A percentile compares a stretch with the other conserved stretches of the same genome.
phyloP scores from a whole-genome alignment of 345 rosid species.

The Gossypium anomalum region DNA sequence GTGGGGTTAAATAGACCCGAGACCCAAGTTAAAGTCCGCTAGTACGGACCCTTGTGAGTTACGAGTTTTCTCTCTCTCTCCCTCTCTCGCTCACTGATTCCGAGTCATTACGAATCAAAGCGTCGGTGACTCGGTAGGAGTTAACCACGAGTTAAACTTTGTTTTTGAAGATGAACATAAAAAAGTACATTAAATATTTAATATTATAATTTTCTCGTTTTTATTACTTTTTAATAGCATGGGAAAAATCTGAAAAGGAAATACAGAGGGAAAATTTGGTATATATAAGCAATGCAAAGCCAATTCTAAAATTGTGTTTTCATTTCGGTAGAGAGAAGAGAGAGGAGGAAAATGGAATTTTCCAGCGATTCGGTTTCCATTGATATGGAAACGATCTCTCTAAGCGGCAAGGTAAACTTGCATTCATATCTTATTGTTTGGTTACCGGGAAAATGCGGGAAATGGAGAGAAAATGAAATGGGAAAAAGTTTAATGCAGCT shows the following conservation, averaged over 20 bases:
- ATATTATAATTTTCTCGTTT: not conserved
- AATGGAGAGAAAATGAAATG: constrained; percentile 8
- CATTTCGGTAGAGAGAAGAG: constrained; percentile 22
- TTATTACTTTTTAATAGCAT: constrained; percentile 11
- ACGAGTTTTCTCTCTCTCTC: not conserved
- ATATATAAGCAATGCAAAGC: constrained; percentile 24
- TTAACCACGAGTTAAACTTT: constrained; percentile 30
- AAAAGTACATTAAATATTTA: not conserved
- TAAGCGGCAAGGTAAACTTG: constrained; percentile 60
- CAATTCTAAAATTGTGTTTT: constrained; percentile 18
- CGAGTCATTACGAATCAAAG: constrained; percentile 21
- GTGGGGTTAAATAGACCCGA: constrained; percentile 50
- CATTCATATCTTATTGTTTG: constrained; percentile 29
- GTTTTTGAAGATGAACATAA: not conserved
- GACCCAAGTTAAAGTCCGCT: constrained; percentile 30
- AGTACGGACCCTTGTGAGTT: constrained; percentile 33
- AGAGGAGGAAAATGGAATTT: constrained; percentile 54
- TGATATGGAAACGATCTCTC: constrained; percentile 70
- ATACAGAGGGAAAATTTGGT: constrained; percentile 18
- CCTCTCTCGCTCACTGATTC: not conserved
- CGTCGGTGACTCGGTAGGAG: constrained; percentile 84
- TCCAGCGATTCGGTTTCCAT: constrained; percentile 88
- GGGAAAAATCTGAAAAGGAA: constrained; percentile 15
- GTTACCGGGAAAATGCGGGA: constrained; percentile 29
- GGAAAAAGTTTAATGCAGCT: not conserved